Evolutionary conservation across 2,329 filamentous ascomycete genomes (phyloP).

Genomic region (Pseudocercospora musae): DNA sequence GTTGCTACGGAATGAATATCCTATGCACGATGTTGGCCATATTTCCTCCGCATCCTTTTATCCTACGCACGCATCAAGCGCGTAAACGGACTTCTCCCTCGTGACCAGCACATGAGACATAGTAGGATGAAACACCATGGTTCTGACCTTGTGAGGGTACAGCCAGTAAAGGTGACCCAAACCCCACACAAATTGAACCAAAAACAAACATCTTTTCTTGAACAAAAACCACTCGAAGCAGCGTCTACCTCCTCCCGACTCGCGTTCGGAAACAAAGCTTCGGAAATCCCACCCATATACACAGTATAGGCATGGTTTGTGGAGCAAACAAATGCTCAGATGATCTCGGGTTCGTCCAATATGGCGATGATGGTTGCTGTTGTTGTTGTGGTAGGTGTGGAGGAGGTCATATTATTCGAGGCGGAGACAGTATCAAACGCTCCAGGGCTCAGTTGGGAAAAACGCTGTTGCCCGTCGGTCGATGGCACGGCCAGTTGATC

Average conservation of each 20-base stretch:
- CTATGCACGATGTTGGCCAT: no score
- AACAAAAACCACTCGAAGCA: conserved; percentile 28
- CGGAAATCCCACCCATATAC: conserved; percentile 16
- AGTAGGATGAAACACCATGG: conserved; percentile 1
- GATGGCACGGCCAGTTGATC: conserved; percentile 14
- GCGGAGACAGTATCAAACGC: conserved; percentile 21
- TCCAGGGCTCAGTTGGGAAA: conserved; percentile 12
- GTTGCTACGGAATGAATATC: conserved; percentile 1
- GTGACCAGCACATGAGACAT: background rate
- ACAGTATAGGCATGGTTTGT: conserved; percentile 15
- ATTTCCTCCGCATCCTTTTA: conserved; percentile 1
- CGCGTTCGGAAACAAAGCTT: conserved; percentile 34
- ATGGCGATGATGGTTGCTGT: conserved; percentile 3
- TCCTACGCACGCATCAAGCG: conserved; percentile 3
- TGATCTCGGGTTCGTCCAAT: conserved; percentile 12
- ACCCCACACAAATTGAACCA: background rate
- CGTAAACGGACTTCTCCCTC: background rate
- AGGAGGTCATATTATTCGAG: conserved; percentile 25
- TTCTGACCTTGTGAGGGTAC: background rate
- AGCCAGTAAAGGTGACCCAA: background rate
- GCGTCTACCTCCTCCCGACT: conserved; percentile 36
- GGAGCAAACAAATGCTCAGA: conserved; percentile 20
- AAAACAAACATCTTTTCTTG: background rate
- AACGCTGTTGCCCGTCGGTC: conserved; percentile 20
- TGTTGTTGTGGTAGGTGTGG: conserved; percentile 5